Percentiles rank a stretch among this genome's conserved stretches.
These are phyloP conservation scores for Piromyces sp. DNA, from an alignment of 192 early-diverging fungal species.

Conservation along the genomic window DNA sequence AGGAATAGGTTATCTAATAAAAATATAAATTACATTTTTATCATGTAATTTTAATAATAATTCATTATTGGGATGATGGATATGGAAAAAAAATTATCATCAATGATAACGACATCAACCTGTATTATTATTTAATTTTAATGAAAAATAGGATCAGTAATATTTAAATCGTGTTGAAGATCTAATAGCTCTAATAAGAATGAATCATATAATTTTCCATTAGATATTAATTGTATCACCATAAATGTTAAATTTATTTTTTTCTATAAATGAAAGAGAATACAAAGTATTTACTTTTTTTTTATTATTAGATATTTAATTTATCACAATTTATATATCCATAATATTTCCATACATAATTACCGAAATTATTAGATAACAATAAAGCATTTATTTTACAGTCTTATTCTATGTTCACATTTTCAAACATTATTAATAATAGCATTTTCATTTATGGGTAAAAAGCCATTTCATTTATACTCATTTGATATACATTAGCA, in stretches of 20 bases:
- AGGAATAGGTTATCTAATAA: background rate
- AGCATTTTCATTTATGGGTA: background rate
- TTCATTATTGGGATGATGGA: background rate
- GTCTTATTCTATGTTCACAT: background rate
- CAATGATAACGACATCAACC: too few relatives aligned
- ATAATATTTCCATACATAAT: background rate
- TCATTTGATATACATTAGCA: background rate
- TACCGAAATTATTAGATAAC: background rate
- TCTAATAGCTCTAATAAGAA: background rate
- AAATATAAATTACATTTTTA: background rate
- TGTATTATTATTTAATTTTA: background rate
- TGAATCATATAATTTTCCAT: background rate
- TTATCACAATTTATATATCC: background rate
- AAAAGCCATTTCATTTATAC: background rate
- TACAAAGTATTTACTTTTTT: background rate
- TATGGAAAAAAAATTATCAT: too few relatives aligned
- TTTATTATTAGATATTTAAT: background rate
- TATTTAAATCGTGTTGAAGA: background rate
- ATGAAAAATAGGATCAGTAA: background rate
- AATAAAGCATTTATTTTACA: background rate
- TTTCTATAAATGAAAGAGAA: background rate
- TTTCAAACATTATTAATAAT: background rate
- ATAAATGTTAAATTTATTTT: background rate
- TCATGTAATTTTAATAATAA: background rate
- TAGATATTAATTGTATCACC: background rate